Evolutionary conservation across 2,329 filamentous ascomycete species (phyloP), one percentile per base, ranked within the genome.

Genomic region (Hymenoscyphus infarciens): DNA sequence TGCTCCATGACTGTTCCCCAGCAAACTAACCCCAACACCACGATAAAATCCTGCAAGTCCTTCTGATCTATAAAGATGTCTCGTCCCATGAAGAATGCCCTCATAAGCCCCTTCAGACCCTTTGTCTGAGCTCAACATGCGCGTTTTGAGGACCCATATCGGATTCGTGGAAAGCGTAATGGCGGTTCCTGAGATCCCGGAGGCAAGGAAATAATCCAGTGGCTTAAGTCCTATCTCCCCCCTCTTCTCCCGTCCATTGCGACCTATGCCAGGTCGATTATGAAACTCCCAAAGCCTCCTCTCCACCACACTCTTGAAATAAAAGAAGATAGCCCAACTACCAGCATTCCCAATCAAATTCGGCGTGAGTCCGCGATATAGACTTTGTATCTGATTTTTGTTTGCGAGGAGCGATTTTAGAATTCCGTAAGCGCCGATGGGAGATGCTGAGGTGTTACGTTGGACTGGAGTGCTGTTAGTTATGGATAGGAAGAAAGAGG

Each of bases 121-220:
- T 57, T 85, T 84, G 68, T 95, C 91, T 3, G 91, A 93, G 33
- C 92, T 92, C 27, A 98, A 81, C 92, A 99, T 98, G 66, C 95
- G 89, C 8, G 94, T 98, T 80, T 98, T 98, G 75, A 99, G 87
- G 2, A 99, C 95, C 95, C 95, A 99, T 70, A 99, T 88, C 2
- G 95, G 95, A 74, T 98, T 98, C 33, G 95, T 98, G 68, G 94
- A 82, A 33, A 91, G 78, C 53, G 93, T 89, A 1, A 92, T 96
- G 49, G 91, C 76, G 19, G 89, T 80, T 33, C 94, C 93, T 67
- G 83, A 79, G 31, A 82, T 72, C n/a, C 80, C 90, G 38, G 90
- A 93, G 3, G 92, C 86, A 56, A 89, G 71, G 74, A 97, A 94
- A 78, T 93, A 97, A 76, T 97, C 92, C 29, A 80, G 63, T 7